A percentile compares a stretch with the other conserved stretches of the same genome.
Evolutionary conservation across 352 stramenopile species (phyloP).

Genomic region (Globisporangium canariense): DNA sequence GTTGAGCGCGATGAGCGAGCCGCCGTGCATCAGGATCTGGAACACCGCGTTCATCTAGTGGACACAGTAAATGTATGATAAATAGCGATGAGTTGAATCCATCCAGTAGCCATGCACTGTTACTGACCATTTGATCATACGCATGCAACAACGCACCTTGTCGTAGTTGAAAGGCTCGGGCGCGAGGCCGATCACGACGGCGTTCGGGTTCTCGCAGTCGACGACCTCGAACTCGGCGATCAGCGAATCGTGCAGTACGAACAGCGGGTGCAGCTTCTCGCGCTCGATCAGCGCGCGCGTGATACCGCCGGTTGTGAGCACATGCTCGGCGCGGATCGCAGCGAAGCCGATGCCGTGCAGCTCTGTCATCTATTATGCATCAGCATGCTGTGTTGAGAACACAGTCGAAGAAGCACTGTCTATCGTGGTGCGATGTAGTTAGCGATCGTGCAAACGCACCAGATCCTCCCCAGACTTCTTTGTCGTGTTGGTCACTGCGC

Average conservation of each 20-base stretch:
- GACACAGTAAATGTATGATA: neutral
- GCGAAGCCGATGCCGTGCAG: conserved; percentile 46
- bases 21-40: conserved; percentile 41
- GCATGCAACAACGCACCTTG: conserved; percentile 21
- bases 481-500: conserved; percentile 64
- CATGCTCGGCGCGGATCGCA: conserved; percentile 31
- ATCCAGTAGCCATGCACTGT: neutral
- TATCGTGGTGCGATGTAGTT: neutral
- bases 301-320: conserved; percentile 45
- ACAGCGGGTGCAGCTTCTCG: conserved; percentile 33
- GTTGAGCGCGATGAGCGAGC: conserved; percentile 51
- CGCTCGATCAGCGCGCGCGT: conserved; percentile 36
- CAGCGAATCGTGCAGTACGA: conserved; percentile 45
- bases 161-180: conserved; percentile 56
- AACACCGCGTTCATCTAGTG: conserved; percentile 54
- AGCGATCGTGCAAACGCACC: conserved; percentile 15
- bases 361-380: conserved; percentile 26
- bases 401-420: neutral
- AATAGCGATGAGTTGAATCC: too few species aligned
- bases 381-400: neutral
- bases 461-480: conserved; percentile 49
- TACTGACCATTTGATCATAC: too few species aligned
- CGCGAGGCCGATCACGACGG: conserved; percentile 52
- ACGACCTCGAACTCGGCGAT: conserved; percentile 44
- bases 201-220: conserved; percentile 37